phyloP scores from a whole-genome alignment of 176 grass and related monocot genomes.

The Saccharum officinarum region DNA sequence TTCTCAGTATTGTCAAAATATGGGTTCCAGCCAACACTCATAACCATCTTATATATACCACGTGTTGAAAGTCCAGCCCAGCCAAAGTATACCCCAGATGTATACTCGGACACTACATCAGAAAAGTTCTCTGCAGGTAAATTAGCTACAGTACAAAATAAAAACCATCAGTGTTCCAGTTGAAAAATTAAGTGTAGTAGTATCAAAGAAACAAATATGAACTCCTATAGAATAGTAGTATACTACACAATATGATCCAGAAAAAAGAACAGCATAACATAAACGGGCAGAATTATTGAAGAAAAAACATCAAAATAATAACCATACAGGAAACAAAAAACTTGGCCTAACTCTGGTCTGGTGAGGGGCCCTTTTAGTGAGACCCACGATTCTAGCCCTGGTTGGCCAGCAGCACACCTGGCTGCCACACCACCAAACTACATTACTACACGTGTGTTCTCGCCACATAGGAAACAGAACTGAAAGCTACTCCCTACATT shows the following conservation, averaged over 20 bases:
- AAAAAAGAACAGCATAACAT: not conserved
- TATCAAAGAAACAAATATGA: slow-evolving; percentile 11
- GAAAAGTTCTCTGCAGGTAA: slow-evolving; percentile 88
- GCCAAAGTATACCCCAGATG: slow-evolving; percentile 94
- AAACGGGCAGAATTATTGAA: not conserved
- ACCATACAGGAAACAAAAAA: not conserved
- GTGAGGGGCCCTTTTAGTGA: not conserved
- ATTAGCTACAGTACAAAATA: slow-evolving; percentile 61
- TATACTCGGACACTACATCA: slow-evolving; percentile 73
- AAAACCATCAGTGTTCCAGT: slow-evolving; percentile 31
- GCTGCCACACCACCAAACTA: not conserved
- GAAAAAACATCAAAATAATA: not conserved
- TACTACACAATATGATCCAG: too few species aligned
- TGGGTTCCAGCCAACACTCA: slow-evolving; percentile 99
- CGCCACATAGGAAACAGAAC: not conserved
- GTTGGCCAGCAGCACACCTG: not conserved
- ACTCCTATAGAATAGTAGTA: not conserved
- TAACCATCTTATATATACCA: slow-evolving; percentile 94
- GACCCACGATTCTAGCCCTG: not conserved
- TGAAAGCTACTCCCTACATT: not conserved
- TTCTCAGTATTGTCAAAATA: slow-evolving; percentile 96
- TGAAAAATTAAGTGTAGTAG: not conserved
- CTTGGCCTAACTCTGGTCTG: not conserved
- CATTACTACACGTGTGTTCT: not conserved
- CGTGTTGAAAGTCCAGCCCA: slow-evolving; percentile 75